Evolutionary conservation across 2,329 filamentous ascomycete species (phyloP).

Genomic region (Akanthomyces muscarius): DNA sequence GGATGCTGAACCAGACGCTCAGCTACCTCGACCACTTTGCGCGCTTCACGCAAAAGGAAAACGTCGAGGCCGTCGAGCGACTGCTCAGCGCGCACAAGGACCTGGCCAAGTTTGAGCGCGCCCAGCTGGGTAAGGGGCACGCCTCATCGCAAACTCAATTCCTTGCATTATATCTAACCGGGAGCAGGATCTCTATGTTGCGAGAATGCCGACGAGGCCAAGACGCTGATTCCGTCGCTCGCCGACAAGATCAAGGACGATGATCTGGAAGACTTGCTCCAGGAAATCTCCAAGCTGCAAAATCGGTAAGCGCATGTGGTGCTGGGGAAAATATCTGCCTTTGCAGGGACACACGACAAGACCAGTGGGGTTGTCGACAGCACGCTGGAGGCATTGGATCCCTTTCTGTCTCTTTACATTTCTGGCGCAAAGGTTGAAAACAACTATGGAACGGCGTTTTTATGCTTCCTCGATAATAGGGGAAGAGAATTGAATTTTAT

Average conservation of each 20-base stretch:
- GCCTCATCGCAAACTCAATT: not conserved
- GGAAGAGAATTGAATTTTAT: conserved; percentile 4
- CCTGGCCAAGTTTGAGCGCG: conserved; percentile 88
- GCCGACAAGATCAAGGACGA: conserved; percentile 87
- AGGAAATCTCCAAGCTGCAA: conserved; percentile 82
- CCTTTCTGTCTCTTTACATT: conserved; percentile 23
- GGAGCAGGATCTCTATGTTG: conserved; percentile 79
- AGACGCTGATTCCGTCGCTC: conserved; percentile 87
- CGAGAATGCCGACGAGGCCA: conserved; percentile 90
- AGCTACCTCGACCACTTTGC: conserved; percentile 94
- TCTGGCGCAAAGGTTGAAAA: conserved; percentile 28
- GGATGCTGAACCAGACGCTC: conserved; percentile 79
- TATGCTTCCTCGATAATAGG: conserved; percentile 12
- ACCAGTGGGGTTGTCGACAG: conserved; percentile 16
- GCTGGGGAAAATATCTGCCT: not conserved
- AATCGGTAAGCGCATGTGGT: conserved; percentile 27
- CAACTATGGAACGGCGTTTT: conserved; percentile 22
- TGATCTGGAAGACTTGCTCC: conserved; percentile 79
- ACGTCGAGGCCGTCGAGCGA: conserved; percentile 89
- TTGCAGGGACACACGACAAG: not conserved
- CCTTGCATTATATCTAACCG: not conserved
- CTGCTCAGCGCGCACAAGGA: conserved; percentile 74
- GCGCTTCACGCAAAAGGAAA: conserved; percentile 92
- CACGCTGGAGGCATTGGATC: conserved; percentile 4
- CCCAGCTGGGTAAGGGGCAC: conserved; percentile 68